Base-by-base conservation (phyloP, 805 yeast species). In the Kodamaea jinghongensis region DNA sequence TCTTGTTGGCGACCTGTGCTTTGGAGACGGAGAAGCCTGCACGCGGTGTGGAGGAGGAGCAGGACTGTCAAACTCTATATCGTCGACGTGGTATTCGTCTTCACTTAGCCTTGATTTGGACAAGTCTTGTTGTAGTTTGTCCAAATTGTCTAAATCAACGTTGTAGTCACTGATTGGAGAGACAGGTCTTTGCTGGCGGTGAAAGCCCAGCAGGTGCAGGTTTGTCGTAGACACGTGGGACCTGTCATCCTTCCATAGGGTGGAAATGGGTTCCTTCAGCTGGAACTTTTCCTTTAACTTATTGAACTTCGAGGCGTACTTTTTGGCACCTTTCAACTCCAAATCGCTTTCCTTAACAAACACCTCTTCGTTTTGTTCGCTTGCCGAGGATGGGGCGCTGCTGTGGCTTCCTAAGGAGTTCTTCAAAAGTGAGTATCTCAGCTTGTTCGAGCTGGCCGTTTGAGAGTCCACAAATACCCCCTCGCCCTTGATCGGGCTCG, bases 221-320 rank as follows among this genome's bases (percentile, higher is more conserved):
- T 22, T 17, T 29, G 34, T 10, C 23, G 33, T 10, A 38, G 42
- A 17, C 42, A 33, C 8, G 31, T 11, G 23, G 34, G 23, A 12
- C 16, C 36, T 20, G 6, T 47, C 45, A 12, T 28, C 26, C 2
- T 44, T 38, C 65, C 64, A 61, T 6, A 61, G 36, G 6, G 49
- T 42, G 4, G 59, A 46, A 29, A 64, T 56, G 12, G 69, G 62
- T 34, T 68, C 71, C 45, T 58, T 64, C 15, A 61, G 49, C 36
- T 55, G 56, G 41, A 68, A 61, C 44, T 57, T 62, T 27, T 43
- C 47, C 41, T 56, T 65, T 34, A 68, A 46, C 48, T 61, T 63
- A 36, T 51, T 47, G 38, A 67, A 56, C 28, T 59, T 62, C 13
- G 55, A 41, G n/a, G 48, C 44, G 31, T 54, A 55, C 38, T 56